Base-by-base conservation (phyloP, 345 rosid genomes). In the Euphorbia tirucalli region DNA sequence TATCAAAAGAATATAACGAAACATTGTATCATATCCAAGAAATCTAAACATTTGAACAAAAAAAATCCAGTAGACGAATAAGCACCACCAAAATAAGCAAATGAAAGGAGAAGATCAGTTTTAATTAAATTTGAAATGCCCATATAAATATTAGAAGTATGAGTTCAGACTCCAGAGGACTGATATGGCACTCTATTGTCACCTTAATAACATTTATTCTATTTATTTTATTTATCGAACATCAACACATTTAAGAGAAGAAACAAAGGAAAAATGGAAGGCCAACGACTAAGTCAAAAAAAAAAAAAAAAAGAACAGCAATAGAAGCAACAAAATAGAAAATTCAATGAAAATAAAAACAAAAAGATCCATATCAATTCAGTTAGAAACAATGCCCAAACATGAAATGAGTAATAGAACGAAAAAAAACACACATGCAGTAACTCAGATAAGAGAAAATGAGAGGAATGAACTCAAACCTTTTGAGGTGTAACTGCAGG, bases 401-500 rank as follows among this genome's bases (percentile, higher is more conserved):
- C 25, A 48, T 48, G 48, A 71, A 61, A 19, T 21, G 1, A 59
- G n/a, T 16, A 5, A 35, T 3, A 68, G 4, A 31, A 55, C 11
- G 39, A 60, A 30, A 2, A 60, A n/a, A 48, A 35, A 63, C 4
- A 18, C 61, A 39, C 61, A 41, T 25, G 15, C 62, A 46, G 14
- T 21, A 0, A 21, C 21, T 7, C 9, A 65, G 56, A n/a, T 11
- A 18, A 55, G 14, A 13, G 28, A 52, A 7, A 24, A n/a, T 11
- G 11, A 55, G 14, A 13, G 28, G 43, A 7, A 24, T 27, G 19
- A 78, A 27, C 13, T n/a, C 28, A 16, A 41, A 83, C 87, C 81
- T 81, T 81, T 19, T 79, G 72, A 28, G 81, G 76, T 27, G 82
- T 77, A 71, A 84, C 85, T 0, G 82, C 68, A 4, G 87, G 85